Percentiles rank a stretch among this genome's conserved stretches.
These are phyloP conservation scores for Orbilia quercus DNA, from an alignment of 2,329 filamentous ascomycete genomes.

Conservation along the genomic window DNA sequence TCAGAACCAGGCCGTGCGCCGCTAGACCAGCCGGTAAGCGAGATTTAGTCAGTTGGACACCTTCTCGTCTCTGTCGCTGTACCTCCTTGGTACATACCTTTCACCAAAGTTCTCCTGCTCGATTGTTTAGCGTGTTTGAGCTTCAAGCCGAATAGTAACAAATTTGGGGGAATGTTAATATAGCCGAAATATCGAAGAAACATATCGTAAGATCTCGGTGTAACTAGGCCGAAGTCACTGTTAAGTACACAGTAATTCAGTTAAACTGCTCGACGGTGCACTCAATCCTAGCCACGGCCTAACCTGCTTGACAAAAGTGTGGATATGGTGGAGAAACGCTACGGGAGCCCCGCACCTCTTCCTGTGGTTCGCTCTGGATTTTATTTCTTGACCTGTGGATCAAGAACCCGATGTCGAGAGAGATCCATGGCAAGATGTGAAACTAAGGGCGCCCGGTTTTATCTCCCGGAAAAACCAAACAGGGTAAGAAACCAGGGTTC, in stretches of 20 bases:
- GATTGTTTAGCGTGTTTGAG: too few relatives aligned
- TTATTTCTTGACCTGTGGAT: slow-evolving; percentile 49
- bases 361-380: slow-evolving; percentile 48
- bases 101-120: too few relatives aligned
- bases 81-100: neutral
- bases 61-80: neutral
- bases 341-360: slow-evolving; percentile 54
- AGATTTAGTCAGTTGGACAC: slow-evolving; percentile 23
- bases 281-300: too few relatives aligned
- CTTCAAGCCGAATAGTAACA: too few relatives aligned
- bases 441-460: slow-evolving; percentile 36
- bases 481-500: slow-evolving; percentile 13
- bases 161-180: too few relatives aligned
- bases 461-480: slow-evolving; percentile 39
- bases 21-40: slow-evolving; percentile 28
- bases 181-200: too few relatives aligned
- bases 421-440: slow-evolving; percentile 22
- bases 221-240: too few relatives aligned
- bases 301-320: too few relatives aligned
- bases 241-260: too few relatives aligned
- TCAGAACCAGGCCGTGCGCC: slow-evolving; percentile 48
- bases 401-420: slow-evolving; percentile 12
- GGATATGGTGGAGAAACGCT: slow-evolving; percentile 45
- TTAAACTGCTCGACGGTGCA: too few relatives aligned
- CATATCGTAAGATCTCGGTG: too few relatives aligned